Base-by-base conservation (phyloP, 306 rosid genomes). In the Prunus campanulata region DNA sequence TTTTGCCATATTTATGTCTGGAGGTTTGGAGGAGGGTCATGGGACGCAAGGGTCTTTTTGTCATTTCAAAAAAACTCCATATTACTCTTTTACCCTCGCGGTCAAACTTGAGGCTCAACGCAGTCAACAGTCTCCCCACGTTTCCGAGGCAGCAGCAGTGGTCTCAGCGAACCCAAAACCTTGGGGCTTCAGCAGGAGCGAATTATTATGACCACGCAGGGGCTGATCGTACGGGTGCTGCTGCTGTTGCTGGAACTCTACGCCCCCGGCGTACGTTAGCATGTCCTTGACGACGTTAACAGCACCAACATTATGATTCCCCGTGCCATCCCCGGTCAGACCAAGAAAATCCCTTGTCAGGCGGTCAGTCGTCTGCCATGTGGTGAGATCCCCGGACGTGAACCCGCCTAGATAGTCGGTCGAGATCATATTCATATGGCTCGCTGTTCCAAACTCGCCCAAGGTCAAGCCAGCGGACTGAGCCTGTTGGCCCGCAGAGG, bases 281-380 rank as follows among this genome's bases (percentile, higher is more conserved):
- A 90, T 81, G n/a, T 90, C 86, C 81, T 84, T 87, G 5, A 85
- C 55, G 56, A 39, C 85, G 65, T 88, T 77, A 51, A 70, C 83
- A 49, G 59, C 22, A 1, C 73, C 76, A 20, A 69, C 35, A 50
- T 62, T n/a, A 14, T 42, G 8, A 42, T 48, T 46, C 32, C 77
- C 75, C 52, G 78, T 72, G 19, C 47, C 79, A 2, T 79, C 88
- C 10, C 77, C 86, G 3, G 90, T 87, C 42, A 96, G 84, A 22
- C 99, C 99, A 0, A 96, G 96, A 61, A 96, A 96, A 85, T 96
- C 99, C 47, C 98, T 86, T 0, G 99, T 95, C 78, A 87, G 80
- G 22, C 78, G 72, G 68, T 90, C 92, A 15, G 75, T 83, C 56
- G 77, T 84, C 22, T 75, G 91, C 91, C 91, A 88, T 75, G 86